Base-by-base conservation (phyloP, 192 early-diverging fungal species). In the Pilobolus umbonatus region DNA sequence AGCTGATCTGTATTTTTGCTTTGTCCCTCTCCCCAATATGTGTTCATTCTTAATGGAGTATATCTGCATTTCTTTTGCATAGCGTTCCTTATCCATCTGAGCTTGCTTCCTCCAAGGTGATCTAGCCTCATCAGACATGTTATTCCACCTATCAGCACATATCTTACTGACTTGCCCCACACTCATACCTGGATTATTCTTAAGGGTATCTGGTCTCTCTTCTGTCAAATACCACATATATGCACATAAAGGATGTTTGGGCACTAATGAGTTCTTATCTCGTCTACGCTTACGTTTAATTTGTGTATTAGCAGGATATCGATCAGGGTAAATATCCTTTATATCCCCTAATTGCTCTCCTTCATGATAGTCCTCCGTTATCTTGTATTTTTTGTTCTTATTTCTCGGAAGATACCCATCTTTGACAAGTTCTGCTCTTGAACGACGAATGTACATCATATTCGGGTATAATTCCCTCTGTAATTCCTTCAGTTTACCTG, bases 181-280 rank as follows among this genome's bases (percentile, higher is more conserved):
- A 25, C 77, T 81, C 49, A 74, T 78, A 10, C 82, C 84, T 19
- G 84, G 73, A 45, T 77, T 74, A 44, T 84, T 72, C 39, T 70
- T 72, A 40, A 82, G 73, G 22, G 79, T 74, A n/a, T 71, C 66
- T 6, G 82, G 80, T 11, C 86, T 68, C 30, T 80, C 78, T 5
- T 82, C 79, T 15, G 71, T 76, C 51, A 88, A 51, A 46, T 78
- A 88, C 60, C 75, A 85, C 36, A 88, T 66, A 56, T 85, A 88
- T 15, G 82, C 83, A 1, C 82, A 86, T 66, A 86, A 77, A 39
- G 86, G 86, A 57, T 88, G 86, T 53, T 86, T 87, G 34, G 86
- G 86, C 17, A 78, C 78, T 45, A 69, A 54, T 0, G 78, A 78
- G 36, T 82, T 77, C 52, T 82, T 80, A 48, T 73, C 71, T 38